phyloP scores from a whole-genome alignment of 257 asterid genomes.

The Solanum pinnatisectum region DNA sequence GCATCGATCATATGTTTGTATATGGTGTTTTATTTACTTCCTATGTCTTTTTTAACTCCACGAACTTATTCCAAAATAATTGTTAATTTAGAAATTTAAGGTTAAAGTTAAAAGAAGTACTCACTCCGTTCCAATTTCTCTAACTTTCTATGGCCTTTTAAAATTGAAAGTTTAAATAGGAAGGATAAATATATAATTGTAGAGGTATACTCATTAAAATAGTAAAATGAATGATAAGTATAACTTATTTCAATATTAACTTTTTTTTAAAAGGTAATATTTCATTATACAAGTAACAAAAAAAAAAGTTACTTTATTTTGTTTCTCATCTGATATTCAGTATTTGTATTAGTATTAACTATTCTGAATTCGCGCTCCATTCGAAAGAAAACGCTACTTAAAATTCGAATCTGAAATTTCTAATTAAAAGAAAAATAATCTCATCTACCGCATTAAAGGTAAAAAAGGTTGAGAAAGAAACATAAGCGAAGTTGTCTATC shows the following conservation, averaged over 20 bases:
- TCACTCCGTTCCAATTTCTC: not conserved
- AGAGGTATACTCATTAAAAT: no score
- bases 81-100: not conserved
- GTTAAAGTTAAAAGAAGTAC: not conserved
- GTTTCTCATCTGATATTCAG: no score
- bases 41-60: not conserved
- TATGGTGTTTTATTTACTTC: not conserved
- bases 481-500: not conserved
- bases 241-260: not conserved
- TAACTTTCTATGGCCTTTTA: not conserved
- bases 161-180: no score
- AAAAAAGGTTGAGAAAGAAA: not conserved
- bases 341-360: no score
- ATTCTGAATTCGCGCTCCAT: no score
- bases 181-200: no score
- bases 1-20: not conserved
- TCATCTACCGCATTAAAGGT: not conserved
- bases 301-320: not conserved
- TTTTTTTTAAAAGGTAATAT: not conserved
- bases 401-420: not conserved
- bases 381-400: accelerated
- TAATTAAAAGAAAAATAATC: no score
- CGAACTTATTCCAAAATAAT: not conserved
- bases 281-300: not conserved
- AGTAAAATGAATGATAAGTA: not conserved